Conservation (phyloP, 352 stramenopile species). For the Phytophthora constricta region DNA sequence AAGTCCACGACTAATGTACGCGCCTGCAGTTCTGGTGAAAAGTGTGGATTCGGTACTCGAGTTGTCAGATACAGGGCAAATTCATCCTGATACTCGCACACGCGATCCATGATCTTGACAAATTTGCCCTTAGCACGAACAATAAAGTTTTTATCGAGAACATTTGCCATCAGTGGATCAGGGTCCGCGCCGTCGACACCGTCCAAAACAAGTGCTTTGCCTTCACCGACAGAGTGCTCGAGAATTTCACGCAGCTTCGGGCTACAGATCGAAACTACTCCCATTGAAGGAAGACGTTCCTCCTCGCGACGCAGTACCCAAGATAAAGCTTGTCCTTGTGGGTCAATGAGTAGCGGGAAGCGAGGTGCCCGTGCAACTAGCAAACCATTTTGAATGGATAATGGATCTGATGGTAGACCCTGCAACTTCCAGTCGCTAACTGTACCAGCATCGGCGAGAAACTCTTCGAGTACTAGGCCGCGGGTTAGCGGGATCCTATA, state of each 20-base stretch:
- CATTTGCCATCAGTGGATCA: conserved; percentile 61
- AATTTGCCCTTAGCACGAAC: conserved; percentile 67
- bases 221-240: conserved; percentile 89
- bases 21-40: conserved; percentile 73
- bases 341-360: conserved; percentile 91
- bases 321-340: conserved; percentile 88
- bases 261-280: conserved; percentile 65
- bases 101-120: conserved; percentile 71
- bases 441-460: conserved; percentile 79
- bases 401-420: conserved; percentile 83
- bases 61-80: conserved; percentile 79
- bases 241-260: conserved; percentile 84
- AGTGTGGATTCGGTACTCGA: conserved; percentile 69
- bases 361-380: conserved; percentile 79
- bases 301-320: conserved; percentile 86
- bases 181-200: conserved; percentile 66
- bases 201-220: conserved; percentile 86
- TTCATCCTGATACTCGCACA: conserved; percentile 71
- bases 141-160: conserved; percentile 76
- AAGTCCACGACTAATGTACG: conserved; percentile 88
- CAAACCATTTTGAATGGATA: conserved; percentile 93
- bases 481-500: conserved; percentile 67
- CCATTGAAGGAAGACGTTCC: conserved; percentile 61
- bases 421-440: conserved; percentile 91
- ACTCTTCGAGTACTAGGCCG: conserved; percentile 67